Evolutionary conservation across 2,329 filamentous ascomycete species (phyloP).

Genomic region (Microsporum canis): DNA sequence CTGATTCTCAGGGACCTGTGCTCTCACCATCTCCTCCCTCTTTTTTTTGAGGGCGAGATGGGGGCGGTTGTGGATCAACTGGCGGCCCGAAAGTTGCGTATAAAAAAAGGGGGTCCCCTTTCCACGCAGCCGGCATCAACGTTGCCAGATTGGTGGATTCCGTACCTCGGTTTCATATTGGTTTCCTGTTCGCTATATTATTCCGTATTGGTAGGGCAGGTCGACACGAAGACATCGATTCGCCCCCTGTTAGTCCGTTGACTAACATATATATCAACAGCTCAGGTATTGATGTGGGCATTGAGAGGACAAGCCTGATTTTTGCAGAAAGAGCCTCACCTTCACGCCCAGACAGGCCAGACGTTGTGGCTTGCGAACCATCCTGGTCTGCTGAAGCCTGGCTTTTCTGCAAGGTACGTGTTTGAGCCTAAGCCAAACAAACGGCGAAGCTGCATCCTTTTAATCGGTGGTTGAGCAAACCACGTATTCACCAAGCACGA

Average conservation of each 20-base stretch:
- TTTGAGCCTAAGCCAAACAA: constrained; percentile 1
- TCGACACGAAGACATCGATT: neutral
- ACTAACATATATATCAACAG: neutral
- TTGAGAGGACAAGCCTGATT: neutral
- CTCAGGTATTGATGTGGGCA: neutral
- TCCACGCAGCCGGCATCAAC: neutral
- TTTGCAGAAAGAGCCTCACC: constrained; percentile 3
- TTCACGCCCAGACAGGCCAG: neutral
- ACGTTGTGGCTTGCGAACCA: neutral
- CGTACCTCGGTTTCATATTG: neutral
- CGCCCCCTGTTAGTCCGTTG: neutral
- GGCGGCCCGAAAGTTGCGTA: neutral
- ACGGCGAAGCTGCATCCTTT: neutral
- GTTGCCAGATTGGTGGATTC: constrained; percentile 1
- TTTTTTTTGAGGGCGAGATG: neutral
- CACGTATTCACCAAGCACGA: constrained; percentile 1
- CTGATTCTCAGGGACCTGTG: neutral
- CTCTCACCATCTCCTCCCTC: neutral
- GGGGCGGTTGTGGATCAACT: neutral
- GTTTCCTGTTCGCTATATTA: neutral
- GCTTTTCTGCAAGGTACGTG: constrained; percentile 2
- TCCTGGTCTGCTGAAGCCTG: neutral
- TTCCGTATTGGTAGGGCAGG: neutral
- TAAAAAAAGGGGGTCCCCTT: neutral
- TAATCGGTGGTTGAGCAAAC: neutral